Evolutionary conservation across 202 grass and related monocot species (phyloP).

Genomic region (Zizania palustris): DNA sequence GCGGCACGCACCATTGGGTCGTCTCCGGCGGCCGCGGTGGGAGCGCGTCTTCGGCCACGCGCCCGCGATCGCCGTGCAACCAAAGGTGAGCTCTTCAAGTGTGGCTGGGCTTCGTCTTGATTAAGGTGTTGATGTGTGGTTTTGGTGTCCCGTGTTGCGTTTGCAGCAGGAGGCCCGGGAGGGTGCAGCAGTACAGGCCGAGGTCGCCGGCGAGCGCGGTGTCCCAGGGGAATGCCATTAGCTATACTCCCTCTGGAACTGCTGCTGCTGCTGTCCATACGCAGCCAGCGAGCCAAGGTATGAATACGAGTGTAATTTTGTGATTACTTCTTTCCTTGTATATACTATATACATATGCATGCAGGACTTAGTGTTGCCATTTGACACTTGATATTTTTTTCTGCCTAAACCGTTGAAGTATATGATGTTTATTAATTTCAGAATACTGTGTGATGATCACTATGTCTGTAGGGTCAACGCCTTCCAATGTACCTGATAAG

Average conservation of each 20-base stretch:
- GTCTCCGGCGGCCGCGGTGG: slow-evolving; percentile 39
- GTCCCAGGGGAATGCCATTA: slow-evolving; percentile 29
- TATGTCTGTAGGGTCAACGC: slow-evolving; percentile 22
- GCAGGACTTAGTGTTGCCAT: background rate
- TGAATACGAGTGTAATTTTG: background rate
- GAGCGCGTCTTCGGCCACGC: slow-evolving; percentile 29
- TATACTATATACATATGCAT: background rate
- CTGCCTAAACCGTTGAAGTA: background rate
- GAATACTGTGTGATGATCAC: slow-evolving; percentile 1
- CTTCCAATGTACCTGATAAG: slow-evolving; percentile 26
- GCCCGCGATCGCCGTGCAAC: slow-evolving; percentile 24
- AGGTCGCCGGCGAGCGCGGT: slow-evolving; percentile 2
- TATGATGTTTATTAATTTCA: background rate
- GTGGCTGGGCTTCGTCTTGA: background rate
- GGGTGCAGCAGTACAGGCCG: slow-evolving; percentile 38
- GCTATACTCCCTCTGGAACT: background rate
- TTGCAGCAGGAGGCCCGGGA: slow-evolving; percentile 33
- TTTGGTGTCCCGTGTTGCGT: slow-evolving; percentile 17
- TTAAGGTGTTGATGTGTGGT: background rate
- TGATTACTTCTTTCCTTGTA: background rate
- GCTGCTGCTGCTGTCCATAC: background rate
- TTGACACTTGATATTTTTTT: background rate
- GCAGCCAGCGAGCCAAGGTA: slow-evolving; percentile 22
- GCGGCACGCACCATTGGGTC: slow-evolving; percentile 49
- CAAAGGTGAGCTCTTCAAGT: slow-evolving; percentile 18